Conservation (phyloP, 2,329 filamentous ascomycete species). For the Chaetothyriales sp. region DNA sequence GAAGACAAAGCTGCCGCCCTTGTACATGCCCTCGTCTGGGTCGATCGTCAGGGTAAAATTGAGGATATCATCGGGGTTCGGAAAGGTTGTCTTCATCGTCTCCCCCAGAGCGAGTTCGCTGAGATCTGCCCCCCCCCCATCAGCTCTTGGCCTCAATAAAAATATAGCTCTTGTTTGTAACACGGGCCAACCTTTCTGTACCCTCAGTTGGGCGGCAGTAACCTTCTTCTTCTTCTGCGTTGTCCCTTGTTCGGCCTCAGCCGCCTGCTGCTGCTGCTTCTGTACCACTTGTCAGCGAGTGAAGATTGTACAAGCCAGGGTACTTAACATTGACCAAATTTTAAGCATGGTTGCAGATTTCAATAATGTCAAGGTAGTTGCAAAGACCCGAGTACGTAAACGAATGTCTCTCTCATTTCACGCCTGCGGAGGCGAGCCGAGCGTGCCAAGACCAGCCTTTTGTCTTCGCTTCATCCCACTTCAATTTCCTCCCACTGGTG, state of each 20-base stretch:
- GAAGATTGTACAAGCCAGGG: conserved; percentile 3
- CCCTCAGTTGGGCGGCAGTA: conserved; percentile 82
- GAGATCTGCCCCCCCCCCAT: conserved; percentile 24
- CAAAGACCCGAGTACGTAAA: neutral
- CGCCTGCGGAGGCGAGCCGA: too few species aligned
- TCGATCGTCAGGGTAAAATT: conserved; percentile 36
- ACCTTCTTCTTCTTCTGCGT: conserved; percentile 96
- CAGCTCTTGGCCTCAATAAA: neutral
- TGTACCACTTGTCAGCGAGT: conserved; percentile 7
- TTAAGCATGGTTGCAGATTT: conserved; percentile 57
- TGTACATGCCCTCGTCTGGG: conserved; percentile 57
- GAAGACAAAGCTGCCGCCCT: conserved; percentile 74
- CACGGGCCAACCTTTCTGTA: conserved; percentile 65
- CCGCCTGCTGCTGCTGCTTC: conserved; percentile 82
- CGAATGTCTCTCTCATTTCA: neutral
- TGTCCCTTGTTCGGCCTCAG: conserved; percentile 76
- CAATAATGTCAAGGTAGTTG: neutral
- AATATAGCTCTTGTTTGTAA: neutral
- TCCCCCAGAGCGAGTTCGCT: conserved; percentile 36
- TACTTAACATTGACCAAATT: conserved; percentile 91
- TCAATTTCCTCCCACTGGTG: too few species aligned
- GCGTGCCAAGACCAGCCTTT: too few species aligned
- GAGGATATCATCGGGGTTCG: conserved; percentile 43
- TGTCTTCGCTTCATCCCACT: too few species aligned
- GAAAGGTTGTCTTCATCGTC: conserved; percentile 44